Evolutionary conservation across 176 grass and related monocot genomes (phyloP).

Genomic region (Eremochloa ophiuroides): DNA sequence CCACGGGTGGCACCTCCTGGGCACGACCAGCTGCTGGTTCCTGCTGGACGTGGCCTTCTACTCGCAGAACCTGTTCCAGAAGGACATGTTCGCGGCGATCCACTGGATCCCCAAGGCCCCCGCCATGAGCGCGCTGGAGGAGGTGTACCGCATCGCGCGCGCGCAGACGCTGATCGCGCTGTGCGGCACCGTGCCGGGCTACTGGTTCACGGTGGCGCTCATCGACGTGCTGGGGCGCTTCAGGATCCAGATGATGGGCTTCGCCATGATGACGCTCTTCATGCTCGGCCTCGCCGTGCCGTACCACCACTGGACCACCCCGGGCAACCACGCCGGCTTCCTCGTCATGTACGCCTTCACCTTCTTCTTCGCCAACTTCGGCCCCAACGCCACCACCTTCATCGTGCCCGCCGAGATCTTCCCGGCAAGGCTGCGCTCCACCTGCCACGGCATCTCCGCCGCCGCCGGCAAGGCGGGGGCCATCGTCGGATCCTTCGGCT

Average conservation of each 20-base stretch:
- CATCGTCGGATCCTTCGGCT: no score
- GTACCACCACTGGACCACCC: conserved; percentile 40
- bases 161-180: conserved; percentile 70
- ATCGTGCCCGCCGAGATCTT: conserved; percentile 55
- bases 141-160: conserved; percentile 52
- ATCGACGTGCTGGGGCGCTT: conserved; percentile 28
- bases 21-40: no score
- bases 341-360: conserved; percentile 47
- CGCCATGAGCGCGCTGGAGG: conserved; percentile 63
- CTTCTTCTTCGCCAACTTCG: conserved; percentile 79
- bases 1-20: no score
- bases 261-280: conserved; percentile 48
- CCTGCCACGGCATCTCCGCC: conserved; percentile 68
- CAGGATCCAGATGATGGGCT: conserved; percentile 28
- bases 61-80: conserved; percentile 89
- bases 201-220: conserved; percentile 91
- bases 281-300: conserved; percentile 59
- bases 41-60: conserved; percentile 88
- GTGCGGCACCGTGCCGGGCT: conserved; percentile 72
- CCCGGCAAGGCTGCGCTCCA: conserved; percentile 48
- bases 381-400: conserved; percentile 66
- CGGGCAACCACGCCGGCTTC: conserved; percentile 31
- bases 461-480: no score
- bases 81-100: conserved; percentile 86
- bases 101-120: conserved; percentile 34